Base-by-base conservation (phyloP, 345 rosid species). In the Cardamine occulta region DNA sequence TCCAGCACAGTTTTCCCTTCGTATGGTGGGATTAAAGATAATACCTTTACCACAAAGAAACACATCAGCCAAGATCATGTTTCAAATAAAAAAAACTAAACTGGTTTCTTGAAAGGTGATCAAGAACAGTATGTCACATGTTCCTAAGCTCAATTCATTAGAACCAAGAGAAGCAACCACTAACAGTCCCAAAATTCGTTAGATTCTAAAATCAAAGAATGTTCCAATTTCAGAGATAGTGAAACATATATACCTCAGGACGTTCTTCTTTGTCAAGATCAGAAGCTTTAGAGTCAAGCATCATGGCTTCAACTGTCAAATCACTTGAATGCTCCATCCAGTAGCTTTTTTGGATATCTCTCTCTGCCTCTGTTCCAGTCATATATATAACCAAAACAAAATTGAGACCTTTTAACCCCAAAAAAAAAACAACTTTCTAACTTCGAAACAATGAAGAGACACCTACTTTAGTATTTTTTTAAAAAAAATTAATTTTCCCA, bases 261-360 rank as follows among this genome's bases (percentile, higher is more conserved):
- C 96, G 90, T 75, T 89, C 97, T 81, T 91, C 96, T 49, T 84
- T 89, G 88, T 89, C 96, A 11, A 91, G 97, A 85, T 89, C 91
- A 68, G 88, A 70, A 61, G 93, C 97, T 72, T 82, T 84, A 34
- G 97, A 87, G 75, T 89, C 93, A 26, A 91, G 97, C 93, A 91
- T 91, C 97, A 91, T 89, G 8, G 92, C 85, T 70, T 89, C 91
- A 63, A 91, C 84, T 6, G 90, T 87, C 77, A 91, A 83, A 78
- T 87, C 86, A 12, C 65, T 80, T 5, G 91, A 87, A 72, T 89
- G 87, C 74, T 89, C 97, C 69, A 74, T 77, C 93, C 97, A 91
- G 63, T 89, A 91, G 58, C 77, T 85, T 79, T 83, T 91, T 55
- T 88, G 93, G 73, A 85, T 79, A 63, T 77, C 66, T 63, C 72